A percentile compares a stretch with the other conserved stretches of the same genome.
Evolutionary conservation across 176 grass and related monocot genomes (phyloP).

Genomic region (Saccharum officinarum): DNA sequence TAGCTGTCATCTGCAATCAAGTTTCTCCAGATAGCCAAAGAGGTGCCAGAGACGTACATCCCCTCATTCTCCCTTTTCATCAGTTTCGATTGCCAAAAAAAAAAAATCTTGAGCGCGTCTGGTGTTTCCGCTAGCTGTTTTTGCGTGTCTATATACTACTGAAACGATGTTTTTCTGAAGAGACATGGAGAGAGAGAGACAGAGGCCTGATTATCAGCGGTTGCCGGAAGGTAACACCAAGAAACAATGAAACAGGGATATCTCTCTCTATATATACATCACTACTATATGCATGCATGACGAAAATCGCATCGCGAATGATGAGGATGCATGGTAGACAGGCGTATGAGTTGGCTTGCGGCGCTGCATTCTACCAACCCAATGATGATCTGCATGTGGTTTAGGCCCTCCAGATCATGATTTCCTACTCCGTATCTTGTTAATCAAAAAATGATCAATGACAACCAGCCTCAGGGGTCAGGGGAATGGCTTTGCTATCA

Average conservation of each 20-base stretch:
- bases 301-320: background rate
- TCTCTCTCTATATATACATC: background rate
- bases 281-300: background rate
- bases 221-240: conserved; percentile 6
- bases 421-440: background rate
- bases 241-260: background rate
- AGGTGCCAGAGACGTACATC: background rate
- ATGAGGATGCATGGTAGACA: background rate
- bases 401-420: background rate
- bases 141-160: too few species aligned
- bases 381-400: conserved; percentile 36
- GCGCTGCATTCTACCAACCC: background rate
- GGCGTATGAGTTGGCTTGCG: conserved; percentile 9
- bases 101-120: too few species aligned
- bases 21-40: background rate
- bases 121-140: too few species aligned
- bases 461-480: background rate
- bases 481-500: background rate
- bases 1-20: background rate
- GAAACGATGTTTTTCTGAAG: background rate
- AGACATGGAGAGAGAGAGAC: too few species aligned
- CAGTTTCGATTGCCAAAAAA: too few species aligned
- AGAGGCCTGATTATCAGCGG: background rate
- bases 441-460: background rate
- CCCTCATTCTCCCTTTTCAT: too few species aligned